Conservation (phyloP, 352 stramenopile species). For the Blastocystis sp. region DNA sequence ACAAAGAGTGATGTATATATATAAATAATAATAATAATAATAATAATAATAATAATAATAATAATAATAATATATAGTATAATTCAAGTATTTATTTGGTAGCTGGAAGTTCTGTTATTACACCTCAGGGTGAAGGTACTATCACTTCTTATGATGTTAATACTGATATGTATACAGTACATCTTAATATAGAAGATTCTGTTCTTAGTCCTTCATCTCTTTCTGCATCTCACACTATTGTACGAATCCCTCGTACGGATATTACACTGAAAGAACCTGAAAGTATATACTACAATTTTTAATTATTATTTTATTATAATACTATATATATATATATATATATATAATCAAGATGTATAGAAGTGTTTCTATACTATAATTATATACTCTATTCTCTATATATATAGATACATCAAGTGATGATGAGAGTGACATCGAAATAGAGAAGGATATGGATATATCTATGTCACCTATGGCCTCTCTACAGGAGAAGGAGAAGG, state of each 20-base stretch:
- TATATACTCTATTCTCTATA: not conserved
- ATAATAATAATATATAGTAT: conserved; percentile 2
- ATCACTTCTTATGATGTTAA: conserved; percentile 2
- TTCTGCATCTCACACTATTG: too few species aligned
- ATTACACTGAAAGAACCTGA: not conserved
- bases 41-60: too few species aligned
- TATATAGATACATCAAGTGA: not conserved
- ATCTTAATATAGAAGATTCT: not conserved
- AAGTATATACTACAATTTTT: not conserved
- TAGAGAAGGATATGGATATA: not conserved
- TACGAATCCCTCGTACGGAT: conserved; percentile 1
- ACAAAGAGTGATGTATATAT: too few species aligned
- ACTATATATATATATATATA: not conserved
- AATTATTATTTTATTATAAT: not conserved
- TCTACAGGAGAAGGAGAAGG: not conserved
- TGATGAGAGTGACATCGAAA: not conserved
- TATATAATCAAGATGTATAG: not conserved
- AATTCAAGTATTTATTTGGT: conserved; percentile 20
- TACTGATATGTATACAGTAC: conserved; percentile 5
- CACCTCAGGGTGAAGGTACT: conserved; percentile 1
- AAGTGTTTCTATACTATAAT: not conserved
- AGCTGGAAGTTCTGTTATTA: not conserved
- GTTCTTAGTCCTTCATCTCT: too few species aligned
- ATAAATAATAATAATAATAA: too few species aligned
- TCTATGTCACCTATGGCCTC: not conserved